Evolutionary conservation across 306 rosid species (phyloP), one percentile per base, ranked within the genome.

Genomic region (Aeschynomene evenia): DNA sequence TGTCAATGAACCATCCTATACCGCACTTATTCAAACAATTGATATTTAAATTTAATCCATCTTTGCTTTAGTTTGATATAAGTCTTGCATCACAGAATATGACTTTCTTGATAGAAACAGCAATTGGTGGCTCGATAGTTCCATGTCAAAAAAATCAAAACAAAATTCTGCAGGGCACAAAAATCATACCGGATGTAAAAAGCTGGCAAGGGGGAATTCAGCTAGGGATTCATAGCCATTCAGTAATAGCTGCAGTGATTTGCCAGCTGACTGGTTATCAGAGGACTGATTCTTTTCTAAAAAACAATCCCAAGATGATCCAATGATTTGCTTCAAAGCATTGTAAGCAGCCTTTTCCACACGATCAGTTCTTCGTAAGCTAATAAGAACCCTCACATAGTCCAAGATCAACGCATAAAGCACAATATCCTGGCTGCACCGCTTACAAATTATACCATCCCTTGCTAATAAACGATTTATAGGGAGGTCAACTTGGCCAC

Each of bases 181-280:
- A n/a, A 86, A 73, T 71, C 63, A 71, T 94, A 94, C 99, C 89
- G 85, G 85, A 58, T 88, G 86, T 68, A 94, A 74, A 79, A 94
- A 77, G 86, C 96, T 85, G 84, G 91, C 91, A 65, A 77, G 86
- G 34, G 99, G 99, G 85, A 91, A 91, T 74, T 91, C 99, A 51
- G 99, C 97, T 33, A 94, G 70, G 26, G 99, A 94, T 66, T 91
- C 91, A 76, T 53, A 87, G 81, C 92, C 95, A 2, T 83, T 80
- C 59, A 89, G 86, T 74, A 94, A 75, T 73, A 77, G 74, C 53
- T 64, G 51, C 19, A 71, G 59, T 63, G 72, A 65, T 76, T 87
- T 76, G 59, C 61, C 61, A 54, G 86, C 66, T 70, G 63, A 23
- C 65, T 79, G 81, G 69, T 70, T 51, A 82, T 73, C 73, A 59